Base-by-base conservation (phyloP, 1,139 yeast genomes). In the Nakaseomyces sp. region DNA sequence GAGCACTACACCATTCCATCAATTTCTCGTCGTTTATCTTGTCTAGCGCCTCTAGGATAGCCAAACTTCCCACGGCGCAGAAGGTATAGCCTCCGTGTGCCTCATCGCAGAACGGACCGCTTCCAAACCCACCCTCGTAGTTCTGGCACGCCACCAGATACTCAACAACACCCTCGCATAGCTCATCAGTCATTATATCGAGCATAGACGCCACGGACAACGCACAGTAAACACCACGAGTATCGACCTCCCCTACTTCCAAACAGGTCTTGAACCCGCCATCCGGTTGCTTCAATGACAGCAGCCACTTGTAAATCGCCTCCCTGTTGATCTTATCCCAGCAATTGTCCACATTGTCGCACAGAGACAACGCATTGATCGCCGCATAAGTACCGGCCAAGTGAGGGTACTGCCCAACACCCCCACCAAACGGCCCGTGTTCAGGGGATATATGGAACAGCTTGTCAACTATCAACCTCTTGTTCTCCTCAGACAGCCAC, bases 61-160 rank as follows among this genome's bases (percentile, higher is more conserved):
- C 70, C 69, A 85, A 67, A 9, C 85, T 73, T 0, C 96, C 95
- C 7, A 86, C 65, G 0, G 91, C 94, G 67, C 98, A 91, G 59
- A 76, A 93, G 0, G 97, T 79, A 61, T 91, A 91, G 0, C 98
- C 99, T 1, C 97, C 98, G 61, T 93, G 99, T 0, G 97, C 97
- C 62, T 93, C 99, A 42, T 85, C 81, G 8, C 67, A 67, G 25
- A 52, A 58, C 0, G 95, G 89, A 9, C 71, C 69, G 1, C 94
- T 95, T 1, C 91, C 85, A 65, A 89, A 85, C 0, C 98, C 98
- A 19, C 99, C 98, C 65, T 93, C 98, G 62, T 76, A 89, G 0
- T 94, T 84, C 63, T 91, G 98, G 55, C 96, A 87, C 9, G 60
- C 53, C 0, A 67, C 54, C n/a, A 91, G 54, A 80, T 89, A 91